Evolutionary conservation across 1,284 basidiomycete genomes (phyloP).

Genomic region (Sutorius eximius): DNA sequence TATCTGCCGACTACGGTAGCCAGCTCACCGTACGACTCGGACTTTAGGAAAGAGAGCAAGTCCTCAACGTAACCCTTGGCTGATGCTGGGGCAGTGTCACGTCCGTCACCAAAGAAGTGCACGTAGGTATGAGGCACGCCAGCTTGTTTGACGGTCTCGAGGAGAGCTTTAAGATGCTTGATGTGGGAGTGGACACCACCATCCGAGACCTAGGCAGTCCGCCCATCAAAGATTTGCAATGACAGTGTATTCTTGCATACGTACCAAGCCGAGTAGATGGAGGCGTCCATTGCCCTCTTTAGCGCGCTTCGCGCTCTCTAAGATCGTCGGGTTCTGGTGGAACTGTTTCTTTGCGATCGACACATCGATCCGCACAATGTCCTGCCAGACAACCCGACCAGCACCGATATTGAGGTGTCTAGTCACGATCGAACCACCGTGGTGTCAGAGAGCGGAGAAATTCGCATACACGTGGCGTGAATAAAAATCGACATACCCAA

Average conservation of each 20-base stretch:
- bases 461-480: not conserved
- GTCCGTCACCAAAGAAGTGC: constrained; percentile 89
- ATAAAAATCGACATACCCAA: constrained; percentile 60
- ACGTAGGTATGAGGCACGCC: constrained; percentile 83
- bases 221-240: not conserved
- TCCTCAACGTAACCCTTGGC: constrained; percentile 72
- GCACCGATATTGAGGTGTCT: constrained; percentile 93
- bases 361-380: constrained; percentile 90
- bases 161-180: constrained; percentile 79
- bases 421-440: not conserved
- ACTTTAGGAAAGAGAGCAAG: constrained; percentile 74
- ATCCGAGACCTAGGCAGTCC: constrained; percentile 66
- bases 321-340: constrained; percentile 73
- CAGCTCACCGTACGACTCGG: constrained; percentile 72
- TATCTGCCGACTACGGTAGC: constrained; percentile 85
- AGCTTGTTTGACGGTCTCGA: constrained; percentile 83
- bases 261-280: constrained; percentile 81
- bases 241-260: constrained; percentile 23
- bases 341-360: constrained; percentile 86
- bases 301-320: constrained; percentile 72
- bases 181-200: constrained; percentile 96
- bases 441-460: not conserved
- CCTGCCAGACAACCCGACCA: constrained; percentile 92
- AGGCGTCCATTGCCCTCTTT: constrained; percentile 79
- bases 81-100: constrained; percentile 86